phyloP scores from a whole-genome alignment of 2,329 filamentous ascomycete genomes.

The Setomelanomma holmii region DNA sequence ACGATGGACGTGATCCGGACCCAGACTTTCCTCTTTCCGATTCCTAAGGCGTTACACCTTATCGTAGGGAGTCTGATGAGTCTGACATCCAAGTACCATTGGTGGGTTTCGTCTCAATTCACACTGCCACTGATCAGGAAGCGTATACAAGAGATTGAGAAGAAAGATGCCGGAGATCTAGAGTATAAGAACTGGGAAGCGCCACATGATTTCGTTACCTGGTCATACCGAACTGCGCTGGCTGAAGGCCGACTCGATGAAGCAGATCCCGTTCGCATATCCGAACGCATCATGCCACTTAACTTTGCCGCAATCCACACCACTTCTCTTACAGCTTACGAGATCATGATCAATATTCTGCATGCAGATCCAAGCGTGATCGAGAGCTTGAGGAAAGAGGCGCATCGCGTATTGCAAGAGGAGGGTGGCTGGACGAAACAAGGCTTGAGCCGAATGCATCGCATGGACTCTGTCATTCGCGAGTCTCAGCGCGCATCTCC shows the following conservation, averaged over 20 bases:
- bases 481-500: constrained; percentile 61
- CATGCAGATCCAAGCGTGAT: constrained; percentile 21
- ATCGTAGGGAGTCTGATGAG: constrained; percentile 57
- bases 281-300: constrained; percentile 61
- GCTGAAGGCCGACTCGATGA: constrained; percentile 54
- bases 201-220: constrained; percentile 65
- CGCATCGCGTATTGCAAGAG: constrained; percentile 41
- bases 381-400: constrained; percentile 54
- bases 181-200: constrained; percentile 52
- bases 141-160: constrained; percentile 57
- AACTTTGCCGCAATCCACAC: constrained; percentile 68
- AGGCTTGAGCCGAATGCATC: constrained; percentile 52
- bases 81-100: constrained; percentile 58
- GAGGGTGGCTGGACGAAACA: constrained; percentile 58
- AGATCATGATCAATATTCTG: constrained; percentile 39
- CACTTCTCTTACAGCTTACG: constrained; percentile 60
- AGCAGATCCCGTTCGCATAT: constrained; percentile 57
- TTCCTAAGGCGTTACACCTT: constrained; percentile 59
- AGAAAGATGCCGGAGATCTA: constrained; percentile 51
- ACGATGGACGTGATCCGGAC: constrained; percentile 55
- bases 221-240: constrained; percentile 61
- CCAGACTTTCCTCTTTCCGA: constrained; percentile 51
- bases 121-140: constrained; percentile 59
- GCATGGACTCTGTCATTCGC: constrained; percentile 61
- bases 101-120: constrained; percentile 52